Base-by-base conservation (phyloP, 2,329 filamentous ascomycete species). In the Acarospora socialis region DNA sequence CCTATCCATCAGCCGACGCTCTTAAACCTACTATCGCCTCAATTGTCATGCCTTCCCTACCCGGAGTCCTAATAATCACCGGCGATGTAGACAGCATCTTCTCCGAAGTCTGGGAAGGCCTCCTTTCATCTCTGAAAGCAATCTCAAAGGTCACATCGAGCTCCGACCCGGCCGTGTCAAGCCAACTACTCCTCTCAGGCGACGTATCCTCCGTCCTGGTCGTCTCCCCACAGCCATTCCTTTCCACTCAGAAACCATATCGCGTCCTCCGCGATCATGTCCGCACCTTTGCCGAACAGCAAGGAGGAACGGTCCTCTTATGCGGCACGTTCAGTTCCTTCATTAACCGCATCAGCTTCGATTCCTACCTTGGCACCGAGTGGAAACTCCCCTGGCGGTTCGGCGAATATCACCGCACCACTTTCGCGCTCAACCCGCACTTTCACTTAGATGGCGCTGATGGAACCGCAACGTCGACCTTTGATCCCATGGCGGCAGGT, bases 241-340 rank as follows among this genome's bases (percentile, higher is more conserved):
- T 25, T 15, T 25, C 23, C 5, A 13, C 7, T 2, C 5, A 25
- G 7, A 15, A 25, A 10, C 23, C 23, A 4, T 25, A 25, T 7
- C 23, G 23, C 6, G 16, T 25, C 7, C 23, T 25, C 4, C 23
- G 23, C 3, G 23, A 25, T 8, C 3, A 10, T 7, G 23, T 25
- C 16, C 23, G 23, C 7, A 25, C 12, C 5, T 25, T 25, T 8
- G 23, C 23, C 5, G 23, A 25, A 25, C 12, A 15, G 8, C 23
- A 25, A 7, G 12, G 36, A 8, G 36, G 36, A 9, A 36, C 30
- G 8, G 10, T 36, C 13, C 30, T 38, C 2, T 25, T 35, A 17
- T 28, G 33, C 24, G 23, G 29, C 17, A 10, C 34, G 5, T 38
- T 36, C 24, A 36, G 33, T 25, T 34, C 13, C 22, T 36, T 33